Evolutionary conservation across 1,284 basidiomycete genomes (phyloP).

Genomic region (Apiotrichum akiyoshidainum): DNA sequence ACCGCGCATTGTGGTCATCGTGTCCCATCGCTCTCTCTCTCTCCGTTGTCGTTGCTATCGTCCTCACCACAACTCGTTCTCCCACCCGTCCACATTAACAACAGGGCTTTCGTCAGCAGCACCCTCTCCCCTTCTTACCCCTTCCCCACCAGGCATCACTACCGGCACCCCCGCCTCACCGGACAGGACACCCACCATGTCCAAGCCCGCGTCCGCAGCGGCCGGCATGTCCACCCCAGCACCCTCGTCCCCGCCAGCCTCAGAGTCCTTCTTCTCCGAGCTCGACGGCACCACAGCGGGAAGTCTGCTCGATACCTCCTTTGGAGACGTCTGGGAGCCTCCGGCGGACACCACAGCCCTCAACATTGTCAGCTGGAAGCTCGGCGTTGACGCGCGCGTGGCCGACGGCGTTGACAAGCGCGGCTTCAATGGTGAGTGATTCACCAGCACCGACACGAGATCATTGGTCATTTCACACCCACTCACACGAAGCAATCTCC

Average conservation of each 20-base stretch:
- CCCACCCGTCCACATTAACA: too few relatives aligned
- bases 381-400: slow-evolving; percentile 20
- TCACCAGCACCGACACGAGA: neutral
- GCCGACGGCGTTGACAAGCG: slow-evolving; percentile 44
- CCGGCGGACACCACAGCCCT: slow-evolving; percentile 25
- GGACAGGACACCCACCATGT: slow-evolving; percentile 24
- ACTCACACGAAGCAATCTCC: slow-evolving; percentile 58
- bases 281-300: slow-evolving; percentile 45
- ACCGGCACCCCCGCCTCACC: neutral
- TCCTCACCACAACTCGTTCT: too few relatives aligned
- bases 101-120: too few relatives aligned
- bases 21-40: too few relatives aligned
- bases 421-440: slow-evolving; percentile 43
- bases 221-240: slow-evolving; percentile 22
- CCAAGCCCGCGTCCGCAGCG: slow-evolving; percentile 21
- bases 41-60: too few relatives aligned
- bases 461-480: neutral
- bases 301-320: slow-evolving; percentile 38
- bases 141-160: neutral
- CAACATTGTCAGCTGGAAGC: slow-evolving; percentile 48
- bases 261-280: slow-evolving; percentile 47
- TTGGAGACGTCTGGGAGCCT: slow-evolving; percentile 37
- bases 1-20: too few relatives aligned
- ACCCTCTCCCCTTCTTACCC: neutral
- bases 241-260: slow-evolving; percentile 42